Evolutionary conservation across 2,329 filamentous ascomycete genomes (phyloP).

Genomic region (Aspergillus flavus): DNA sequence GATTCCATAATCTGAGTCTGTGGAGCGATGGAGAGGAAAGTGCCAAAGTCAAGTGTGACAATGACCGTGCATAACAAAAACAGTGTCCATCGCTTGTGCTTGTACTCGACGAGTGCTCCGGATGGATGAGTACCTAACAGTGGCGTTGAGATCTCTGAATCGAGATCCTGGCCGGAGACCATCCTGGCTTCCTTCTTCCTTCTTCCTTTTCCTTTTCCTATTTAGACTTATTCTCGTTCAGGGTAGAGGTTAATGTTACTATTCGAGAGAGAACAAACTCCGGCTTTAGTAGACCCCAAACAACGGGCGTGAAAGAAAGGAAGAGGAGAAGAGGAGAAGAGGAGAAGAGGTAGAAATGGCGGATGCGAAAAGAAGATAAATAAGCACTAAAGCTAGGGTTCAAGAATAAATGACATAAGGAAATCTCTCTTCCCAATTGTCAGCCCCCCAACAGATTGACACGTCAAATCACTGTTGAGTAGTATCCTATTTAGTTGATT

Average conservation of each 20-base stretch:
- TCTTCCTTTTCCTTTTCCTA: background rate
- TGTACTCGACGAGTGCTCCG: background rate
- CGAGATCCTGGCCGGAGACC: background rate
- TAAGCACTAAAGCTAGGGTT: background rate
- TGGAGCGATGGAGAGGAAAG: slow-evolving; percentile 15
- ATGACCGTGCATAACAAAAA: slow-evolving; percentile 10
- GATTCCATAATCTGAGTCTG: slow-evolving; percentile 16
- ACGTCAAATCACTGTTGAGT: background rate
- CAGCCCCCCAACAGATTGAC: background rate
- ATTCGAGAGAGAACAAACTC: background rate
- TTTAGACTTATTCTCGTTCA: background rate
- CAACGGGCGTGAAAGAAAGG: background rate
- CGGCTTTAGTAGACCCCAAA: background rate
- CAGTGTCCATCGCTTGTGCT: slow-evolving; percentile 4
- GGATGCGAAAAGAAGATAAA: background rate
- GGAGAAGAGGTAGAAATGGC: background rate
- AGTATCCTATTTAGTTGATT: background rate
- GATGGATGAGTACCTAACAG: background rate
- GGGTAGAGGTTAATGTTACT: background rate
- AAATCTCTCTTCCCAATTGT: background rate
- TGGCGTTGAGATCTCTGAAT: background rate
- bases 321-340: background rate
- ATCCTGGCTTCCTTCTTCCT: background rate
- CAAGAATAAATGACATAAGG: background rate
- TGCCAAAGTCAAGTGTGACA: slow-evolving; percentile 15